phyloP scores from a whole-genome alignment of 2,329 filamentous ascomycete genomes.

The Calonectria naviculata region DNA sequence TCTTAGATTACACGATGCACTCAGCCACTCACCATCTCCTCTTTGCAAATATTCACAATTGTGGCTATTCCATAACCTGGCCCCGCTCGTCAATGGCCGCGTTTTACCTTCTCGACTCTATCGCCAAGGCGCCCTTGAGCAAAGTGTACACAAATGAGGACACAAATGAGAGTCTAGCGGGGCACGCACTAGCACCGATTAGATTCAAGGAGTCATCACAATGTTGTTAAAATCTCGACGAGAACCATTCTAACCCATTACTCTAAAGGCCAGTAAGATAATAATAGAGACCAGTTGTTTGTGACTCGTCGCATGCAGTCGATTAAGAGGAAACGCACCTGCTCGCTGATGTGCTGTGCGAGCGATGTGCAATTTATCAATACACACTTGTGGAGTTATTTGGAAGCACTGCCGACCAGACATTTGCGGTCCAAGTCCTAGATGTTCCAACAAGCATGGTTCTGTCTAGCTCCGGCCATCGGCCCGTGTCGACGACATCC shows the following conservation, averaged over 20 bases:
- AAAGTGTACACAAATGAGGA: neutral
- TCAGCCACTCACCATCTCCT: too few species aligned
- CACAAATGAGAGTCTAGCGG: too few species aligned
- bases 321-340: neutral
- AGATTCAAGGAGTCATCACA: neutral
- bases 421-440: neutral
- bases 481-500: neutral
- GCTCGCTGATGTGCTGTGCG: too few species aligned
- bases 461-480: neutral
- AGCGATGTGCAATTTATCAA: neutral
- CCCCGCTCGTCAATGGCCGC: neutral
- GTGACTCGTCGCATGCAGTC: neutral
- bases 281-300: neutral
- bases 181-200: neutral
- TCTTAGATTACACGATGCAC: too few species aligned
- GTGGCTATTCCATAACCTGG: too few species aligned
- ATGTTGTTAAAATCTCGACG: too few species aligned
- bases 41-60: too few species aligned
- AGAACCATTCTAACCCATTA: too few species aligned
- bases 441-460: too few species aligned
- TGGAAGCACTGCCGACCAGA: neutral
- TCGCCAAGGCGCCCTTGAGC: neutral
- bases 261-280: neutral
- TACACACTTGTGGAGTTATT: too few species aligned
- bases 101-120: neutral